phyloP scores from a whole-genome alignment of 2,329 filamentous ascomycete genomes.

The Fusarium oxysporum region DNA sequence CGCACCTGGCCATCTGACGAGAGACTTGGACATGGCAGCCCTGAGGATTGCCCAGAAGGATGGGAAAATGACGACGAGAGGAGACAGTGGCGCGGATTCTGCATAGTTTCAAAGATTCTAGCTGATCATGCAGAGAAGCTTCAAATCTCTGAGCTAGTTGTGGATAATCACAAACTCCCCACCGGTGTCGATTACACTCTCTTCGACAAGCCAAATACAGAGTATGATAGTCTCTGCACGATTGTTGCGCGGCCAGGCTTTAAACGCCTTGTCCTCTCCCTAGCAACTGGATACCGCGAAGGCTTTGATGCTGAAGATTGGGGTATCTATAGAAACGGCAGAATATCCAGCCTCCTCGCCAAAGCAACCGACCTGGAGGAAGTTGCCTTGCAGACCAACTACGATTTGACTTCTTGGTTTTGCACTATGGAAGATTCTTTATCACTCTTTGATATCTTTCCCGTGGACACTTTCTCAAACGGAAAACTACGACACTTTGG shows the following conservation, averaged over 20 bases:
- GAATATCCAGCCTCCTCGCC: not conserved
- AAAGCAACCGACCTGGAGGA: not conserved
- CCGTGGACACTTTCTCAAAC: rapidly evolving
- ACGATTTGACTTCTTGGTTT: not conserved
- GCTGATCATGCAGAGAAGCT: not conserved
- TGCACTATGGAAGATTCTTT: not conserved
- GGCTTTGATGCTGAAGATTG: not conserved
- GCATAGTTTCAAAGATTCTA: not conserved
- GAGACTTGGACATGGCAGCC: too few species aligned
- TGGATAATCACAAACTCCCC: not conserved
- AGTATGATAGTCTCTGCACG: not conserved
- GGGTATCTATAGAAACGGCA: not conserved
- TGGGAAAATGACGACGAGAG: not conserved
- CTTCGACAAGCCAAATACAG: not conserved
- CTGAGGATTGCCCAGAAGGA: not conserved
- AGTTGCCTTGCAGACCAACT: not conserved
- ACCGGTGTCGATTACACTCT: not conserved
- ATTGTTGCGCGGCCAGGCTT: not conserved
- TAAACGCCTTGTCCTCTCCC: not conserved
- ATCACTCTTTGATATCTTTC: constrained; percentile 9
- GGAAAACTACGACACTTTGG: constrained; percentile 8
- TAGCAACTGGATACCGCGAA: not conserved
- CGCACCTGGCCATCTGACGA: not conserved
- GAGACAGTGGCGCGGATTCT: constrained; percentile 1
- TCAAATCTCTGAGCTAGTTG: not conserved